Base-by-base conservation (phyloP, 2,329 filamentous ascomycete species). In the Epichloe aotearoae region DNA sequence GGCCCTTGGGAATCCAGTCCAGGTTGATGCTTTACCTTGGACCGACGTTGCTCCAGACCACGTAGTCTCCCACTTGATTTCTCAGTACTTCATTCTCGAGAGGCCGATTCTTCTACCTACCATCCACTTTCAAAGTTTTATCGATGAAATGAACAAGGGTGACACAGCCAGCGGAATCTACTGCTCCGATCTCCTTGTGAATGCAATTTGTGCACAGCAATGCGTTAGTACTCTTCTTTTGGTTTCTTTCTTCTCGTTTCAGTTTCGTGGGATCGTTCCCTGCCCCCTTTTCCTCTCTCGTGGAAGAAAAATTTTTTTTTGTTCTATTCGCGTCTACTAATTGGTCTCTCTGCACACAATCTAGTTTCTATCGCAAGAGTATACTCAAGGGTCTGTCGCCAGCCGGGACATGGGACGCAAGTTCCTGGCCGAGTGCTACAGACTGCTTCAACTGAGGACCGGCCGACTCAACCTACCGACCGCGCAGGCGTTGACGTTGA, bases 191-290 rank as follows among this genome's bases (percentile, higher is more conserved):
- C 36, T 47, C 6, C 46, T 47, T 19, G 46, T 47, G 36, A 40
- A 47, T 40, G 46, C 46, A 20, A 47, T 47, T 2, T 47, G 46
- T 41, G 46, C 49, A 46, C 36, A 46, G 1, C 49, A 46, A 46
- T 40, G 43, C 7, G 43, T 38, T 17, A 26, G 47, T 45, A 6
- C 43, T n/a, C 4, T 6, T 8, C 2, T 44, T 44, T 33, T 33
- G 26, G 26, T 30, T 11, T 19, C 26, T 44, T 44, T n/a, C 20
- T 33, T 12, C 8, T 44, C 23, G 8, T 11, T 30, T 11, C 8
- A 30, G 8, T 4, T 30, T 30, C 8, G 26, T 30, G 26, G 26
- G 1, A 30, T 3, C 26, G 26, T 45, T 15, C 3, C 10, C 26
- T 20, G 17, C 10, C 8, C 8, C 20, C 20, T 11, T 42, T 23